These are phyloP conservation scores for Colletotrichum camelliae DNA, from an alignment of 2,329 filamentous ascomycete genomes.

Conservation along the genomic window DNA sequence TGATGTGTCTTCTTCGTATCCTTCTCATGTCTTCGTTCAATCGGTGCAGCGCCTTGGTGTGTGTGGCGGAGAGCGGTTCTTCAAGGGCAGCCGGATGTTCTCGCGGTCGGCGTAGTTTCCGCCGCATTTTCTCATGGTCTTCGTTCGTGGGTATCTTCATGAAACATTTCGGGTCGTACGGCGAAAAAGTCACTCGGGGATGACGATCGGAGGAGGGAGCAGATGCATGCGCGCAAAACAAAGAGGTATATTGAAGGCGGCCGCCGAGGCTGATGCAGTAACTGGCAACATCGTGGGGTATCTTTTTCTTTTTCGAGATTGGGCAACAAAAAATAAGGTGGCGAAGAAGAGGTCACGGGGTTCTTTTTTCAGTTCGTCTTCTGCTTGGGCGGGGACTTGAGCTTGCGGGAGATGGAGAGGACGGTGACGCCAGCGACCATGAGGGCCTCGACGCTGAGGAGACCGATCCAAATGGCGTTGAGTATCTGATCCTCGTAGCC, in stretches of 20 bases:
- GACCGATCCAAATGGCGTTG: slow-evolving; percentile 52
- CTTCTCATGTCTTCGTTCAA: background rate
- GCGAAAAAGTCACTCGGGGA: background rate
- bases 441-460: slow-evolving; percentile 49
- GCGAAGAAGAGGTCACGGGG: background rate
- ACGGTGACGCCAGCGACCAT: slow-evolving; percentile 47
- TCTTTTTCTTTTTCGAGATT: background rate
- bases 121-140: background rate
- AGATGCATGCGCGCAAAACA: background rate
- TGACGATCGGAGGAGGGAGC: background rate
- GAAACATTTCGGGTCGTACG: background rate
- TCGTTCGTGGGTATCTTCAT: background rate
- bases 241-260: background rate
- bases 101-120: background rate
- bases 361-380: background rate
- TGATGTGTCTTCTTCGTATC: background rate
- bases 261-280: background rate
- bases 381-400: slow-evolving; percentile 23
- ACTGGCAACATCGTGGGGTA: background rate
- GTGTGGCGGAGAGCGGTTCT: background rate
- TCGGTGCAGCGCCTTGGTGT: background rate
- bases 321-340: background rate
- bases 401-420: slow-evolving; percentile 33
- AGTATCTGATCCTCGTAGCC: slow-evolving; percentile 44
- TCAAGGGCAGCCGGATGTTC: background rate